Evolutionary conservation across 768 basidiomycete genomes (phyloP).

Genomic region (Chlorophyllum brunneum): DNA sequence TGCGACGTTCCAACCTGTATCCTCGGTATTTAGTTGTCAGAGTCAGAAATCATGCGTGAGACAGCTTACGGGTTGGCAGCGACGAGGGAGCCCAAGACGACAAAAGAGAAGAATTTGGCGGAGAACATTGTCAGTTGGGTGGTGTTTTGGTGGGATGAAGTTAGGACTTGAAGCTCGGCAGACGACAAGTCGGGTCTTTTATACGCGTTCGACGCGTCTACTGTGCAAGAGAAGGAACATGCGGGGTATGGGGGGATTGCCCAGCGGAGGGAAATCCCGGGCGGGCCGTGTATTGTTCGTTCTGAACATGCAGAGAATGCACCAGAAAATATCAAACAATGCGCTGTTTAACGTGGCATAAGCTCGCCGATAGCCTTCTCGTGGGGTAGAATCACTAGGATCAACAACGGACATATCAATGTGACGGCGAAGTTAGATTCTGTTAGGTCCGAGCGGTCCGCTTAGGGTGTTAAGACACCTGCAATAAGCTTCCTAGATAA

Average conservation of each 20-base stretch:
- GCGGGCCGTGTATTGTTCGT: neutral
- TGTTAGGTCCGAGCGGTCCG: constrained; percentile 3
- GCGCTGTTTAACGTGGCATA: neutral
- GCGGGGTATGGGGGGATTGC: no score
- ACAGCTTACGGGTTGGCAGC: constrained; percentile 20
- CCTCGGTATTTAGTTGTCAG: neutral
- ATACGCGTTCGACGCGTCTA: neutral
- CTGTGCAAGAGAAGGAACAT: no score
- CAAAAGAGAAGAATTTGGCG: constrained; percentile 12
- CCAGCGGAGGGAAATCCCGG: neutral
- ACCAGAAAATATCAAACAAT: neutral
- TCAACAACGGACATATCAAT: constrained; percentile 4
- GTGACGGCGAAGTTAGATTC: neutral
- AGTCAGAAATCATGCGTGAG: neutral
- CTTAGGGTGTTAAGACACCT: neutral
- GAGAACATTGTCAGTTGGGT: constrained; percentile 5
- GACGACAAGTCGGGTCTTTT: neutral
- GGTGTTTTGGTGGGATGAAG: neutral
- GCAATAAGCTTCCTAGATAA: neutral
- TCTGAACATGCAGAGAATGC: neutral
- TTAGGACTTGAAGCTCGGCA: neutral
- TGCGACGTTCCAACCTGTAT: constrained; percentile 27
- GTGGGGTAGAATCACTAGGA: neutral
- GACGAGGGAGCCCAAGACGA: constrained; percentile 14
- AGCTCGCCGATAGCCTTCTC: neutral